Base-by-base conservation (phyloP, 1,139 yeast genomes). In the Protomyces lactucae-debilis region DNA sequence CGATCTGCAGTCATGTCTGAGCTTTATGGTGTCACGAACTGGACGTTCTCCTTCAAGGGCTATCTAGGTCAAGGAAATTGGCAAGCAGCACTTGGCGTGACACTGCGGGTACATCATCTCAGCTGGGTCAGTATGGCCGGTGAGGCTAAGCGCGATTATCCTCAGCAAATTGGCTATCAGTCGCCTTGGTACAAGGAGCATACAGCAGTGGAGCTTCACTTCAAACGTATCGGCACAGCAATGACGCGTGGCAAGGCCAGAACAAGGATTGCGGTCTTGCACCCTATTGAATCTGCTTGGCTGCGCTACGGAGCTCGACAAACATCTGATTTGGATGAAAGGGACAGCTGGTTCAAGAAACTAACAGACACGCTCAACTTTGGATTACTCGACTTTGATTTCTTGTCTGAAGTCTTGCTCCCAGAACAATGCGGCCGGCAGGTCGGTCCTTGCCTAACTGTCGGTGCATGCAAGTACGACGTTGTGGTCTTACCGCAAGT, bases 61-160 rank as follows among this genome's bases (percentile, higher is more conserved):
- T 59, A 59, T 48, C 43, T 52, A 18, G 63, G 63, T 12, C 63
- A 59, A 43, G 63, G 63, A 18, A 51, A 59, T 25, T 59, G 63
- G 63, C 63, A 59, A 21, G 53, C 63, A 10, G 63, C 63, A 9
- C 57, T 59, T n/a, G 63, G 63, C 6, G 57, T 59, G 12, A 59
- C 57, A 5, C 16, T 59, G 52, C 18, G 63, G 9, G 40, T 45
- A 10, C 63, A 59, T 23, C 63, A 59, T 45, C 55, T 59, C 45
- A 59, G 63, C 45, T 59, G 63, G 63, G 63, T 59, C 21, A 52
- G 57, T 9, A 59, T 59, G 63, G 54, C 53, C 9, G 63, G 63
- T 5, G 63, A 59, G 25, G 63, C 55, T 3, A 59, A 59, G 63
- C 56, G 63, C 14, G 63, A 59, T 43, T 59, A 59, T 59, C 63